These are phyloP conservation scores for Aspergillus unguis DNA, from an alignment of 2,329 filamentous ascomycete genomes.

Conservation along the genomic window DNA sequence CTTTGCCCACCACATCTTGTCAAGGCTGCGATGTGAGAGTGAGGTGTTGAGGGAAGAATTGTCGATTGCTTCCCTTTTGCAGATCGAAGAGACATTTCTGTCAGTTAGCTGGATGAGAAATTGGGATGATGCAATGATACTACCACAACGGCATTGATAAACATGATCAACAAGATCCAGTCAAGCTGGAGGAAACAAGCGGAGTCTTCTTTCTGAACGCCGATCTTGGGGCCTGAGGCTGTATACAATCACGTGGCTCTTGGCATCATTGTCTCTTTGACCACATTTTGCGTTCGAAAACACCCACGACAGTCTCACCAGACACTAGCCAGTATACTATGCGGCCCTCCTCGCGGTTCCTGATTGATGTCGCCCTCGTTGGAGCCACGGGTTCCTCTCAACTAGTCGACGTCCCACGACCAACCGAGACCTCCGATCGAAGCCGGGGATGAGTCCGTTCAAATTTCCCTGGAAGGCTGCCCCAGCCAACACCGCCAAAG, in stretches of 20 bases:
- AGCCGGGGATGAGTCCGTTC: slow-evolving; percentile 7
- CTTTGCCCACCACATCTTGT: neutral
- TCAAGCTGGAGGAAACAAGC: neutral
- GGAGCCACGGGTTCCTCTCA: slow-evolving; percentile 7
- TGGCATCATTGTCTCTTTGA: neutral
- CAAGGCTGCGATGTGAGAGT: neutral
- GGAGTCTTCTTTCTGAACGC: neutral
- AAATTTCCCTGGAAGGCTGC: slow-evolving; percentile 34
- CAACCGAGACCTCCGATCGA: neutral
- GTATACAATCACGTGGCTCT: neutral
- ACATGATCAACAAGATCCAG: neutral
- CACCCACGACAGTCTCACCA: neutral
- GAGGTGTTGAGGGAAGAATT: neutral
- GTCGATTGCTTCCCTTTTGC: neutral
- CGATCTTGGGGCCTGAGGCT: neutral
- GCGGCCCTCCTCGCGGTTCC: slow-evolving; percentile 1
- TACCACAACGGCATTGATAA: neutral
- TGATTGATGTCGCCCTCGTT: slow-evolving; percentile 6
- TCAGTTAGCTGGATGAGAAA: no score
- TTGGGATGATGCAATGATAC: neutral
- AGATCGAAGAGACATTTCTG: neutral
- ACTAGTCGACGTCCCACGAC: slow-evolving; percentile 8
- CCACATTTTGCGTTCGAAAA: neutral
- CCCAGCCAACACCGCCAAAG: neutral
- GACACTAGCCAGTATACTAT: slow-evolving; percentile 4